A percentile compares a stretch with the other conserved stretches of the same genome.
Evolutionary conservation across 441 rosid genomes (phyloP).

Genomic region (Gossypium trilobum): DNA sequence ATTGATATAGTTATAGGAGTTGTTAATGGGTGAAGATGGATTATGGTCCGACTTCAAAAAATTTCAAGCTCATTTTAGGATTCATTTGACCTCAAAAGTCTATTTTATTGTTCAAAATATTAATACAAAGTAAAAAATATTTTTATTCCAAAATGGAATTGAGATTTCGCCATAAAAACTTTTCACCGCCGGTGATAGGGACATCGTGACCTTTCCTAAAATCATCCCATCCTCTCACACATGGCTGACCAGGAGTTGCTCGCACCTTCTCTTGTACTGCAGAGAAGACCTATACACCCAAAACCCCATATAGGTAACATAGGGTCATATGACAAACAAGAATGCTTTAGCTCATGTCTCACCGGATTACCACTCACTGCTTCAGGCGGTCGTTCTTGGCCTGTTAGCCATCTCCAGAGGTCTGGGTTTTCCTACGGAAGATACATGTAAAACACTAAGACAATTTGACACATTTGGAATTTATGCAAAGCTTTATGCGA

Average conservation of each 20-base stretch:
- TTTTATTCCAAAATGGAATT: too few relatives aligned
- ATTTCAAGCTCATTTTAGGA: too few relatives aligned
- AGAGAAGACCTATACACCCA: slow-evolving; percentile 45
- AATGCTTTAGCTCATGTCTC: slow-evolving; percentile 17
- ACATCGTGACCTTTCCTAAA: slow-evolving; percentile 41
- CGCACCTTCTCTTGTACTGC: slow-evolving; percentile 56
- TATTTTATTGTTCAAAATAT: too few relatives aligned
- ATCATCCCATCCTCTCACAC: slow-evolving; percentile 79
- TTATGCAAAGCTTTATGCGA: not conserved
- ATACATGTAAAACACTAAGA: not conserved
- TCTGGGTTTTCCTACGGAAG: slow-evolving; percentile 72
- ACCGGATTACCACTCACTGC: slow-evolving; percentile 59
- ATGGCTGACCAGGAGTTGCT: slow-evolving; percentile 51
- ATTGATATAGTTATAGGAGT: too few relatives aligned
- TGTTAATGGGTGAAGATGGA: too few relatives aligned
- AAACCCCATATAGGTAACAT: not conserved
- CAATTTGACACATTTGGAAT: not conserved
- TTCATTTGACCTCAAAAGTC: too few relatives aligned
- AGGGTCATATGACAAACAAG: not conserved
- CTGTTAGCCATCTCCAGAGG: slow-evolving; percentile 87
- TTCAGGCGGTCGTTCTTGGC: slow-evolving; percentile 44
- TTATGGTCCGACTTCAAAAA: too few relatives aligned
- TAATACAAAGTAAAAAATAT: too few relatives aligned
- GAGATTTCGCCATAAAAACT: too few relatives aligned
- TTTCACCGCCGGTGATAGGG: slow-evolving; percentile 31